A percentile compares a stretch with the other conserved stretches of the same genome.
Conservation (phyloP, 2,329 filamentous ascomycete genomes). For the Neodidymelliopsis sp. region DNA sequence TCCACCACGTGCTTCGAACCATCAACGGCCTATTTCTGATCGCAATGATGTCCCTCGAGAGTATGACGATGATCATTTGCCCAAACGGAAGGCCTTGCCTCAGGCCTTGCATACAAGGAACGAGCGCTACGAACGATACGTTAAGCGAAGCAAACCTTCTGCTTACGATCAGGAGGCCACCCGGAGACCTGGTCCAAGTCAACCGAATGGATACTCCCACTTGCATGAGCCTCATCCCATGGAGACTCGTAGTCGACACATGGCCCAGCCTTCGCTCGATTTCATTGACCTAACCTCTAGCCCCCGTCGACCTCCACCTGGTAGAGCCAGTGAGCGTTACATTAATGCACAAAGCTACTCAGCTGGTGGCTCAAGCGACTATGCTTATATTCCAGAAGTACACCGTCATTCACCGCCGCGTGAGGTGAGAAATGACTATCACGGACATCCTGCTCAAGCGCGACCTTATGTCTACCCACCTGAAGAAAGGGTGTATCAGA, state of each 20-base stretch:
- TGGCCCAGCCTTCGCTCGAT: constrained; percentile 21
- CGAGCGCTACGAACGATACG: neutral
- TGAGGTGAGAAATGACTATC: constrained; percentile 29
- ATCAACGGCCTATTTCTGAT: constrained; percentile 16
- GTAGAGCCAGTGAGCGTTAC: constrained; percentile 15
- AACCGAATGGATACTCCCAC: constrained; percentile 1
- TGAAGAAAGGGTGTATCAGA: constrained; percentile 15
- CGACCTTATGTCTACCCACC: constrained; percentile 8
- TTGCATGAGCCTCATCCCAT: constrained; percentile 14
- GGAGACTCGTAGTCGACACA: constrained; percentile 19
- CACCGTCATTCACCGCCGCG: constrained; percentile 21
- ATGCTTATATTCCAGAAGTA: constrained; percentile 22
- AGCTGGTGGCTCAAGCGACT: constrained; percentile 15
- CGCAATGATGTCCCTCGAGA: constrained; percentile 13
- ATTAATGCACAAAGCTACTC: constrained; percentile 11
- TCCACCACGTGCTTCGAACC: constrained; percentile 17
- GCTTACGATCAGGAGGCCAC: neutral
- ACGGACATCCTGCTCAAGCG: constrained; percentile 16
- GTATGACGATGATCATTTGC: constrained; percentile 18
- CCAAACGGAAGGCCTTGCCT: constrained; percentile 31
- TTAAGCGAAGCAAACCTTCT: neutral
- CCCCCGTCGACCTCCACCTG: constrained; percentile 20
- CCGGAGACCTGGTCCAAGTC: neutral
- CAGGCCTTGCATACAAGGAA: constrained; percentile 16
- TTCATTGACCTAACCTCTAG: constrained; percentile 39